A percentile compares a stretch with the other conserved stretches of the same genome.
Evolutionary conservation across 257 asterid species (phyloP).

Genomic region (Capsicum chinense): DNA sequence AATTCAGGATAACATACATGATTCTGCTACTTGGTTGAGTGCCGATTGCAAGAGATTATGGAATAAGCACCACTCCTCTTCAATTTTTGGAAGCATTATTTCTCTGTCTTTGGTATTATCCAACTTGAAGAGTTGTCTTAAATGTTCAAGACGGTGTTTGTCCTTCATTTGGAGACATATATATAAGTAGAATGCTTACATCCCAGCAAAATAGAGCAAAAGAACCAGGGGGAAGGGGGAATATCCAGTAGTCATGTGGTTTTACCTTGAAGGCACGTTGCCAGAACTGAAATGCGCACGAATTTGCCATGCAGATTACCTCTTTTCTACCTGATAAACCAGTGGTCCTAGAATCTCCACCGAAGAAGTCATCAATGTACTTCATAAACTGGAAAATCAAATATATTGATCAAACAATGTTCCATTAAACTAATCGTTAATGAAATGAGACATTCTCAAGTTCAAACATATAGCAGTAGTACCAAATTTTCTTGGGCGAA

Average conservation of each 20-base stretch:
- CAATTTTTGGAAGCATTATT: conserved; percentile 46
- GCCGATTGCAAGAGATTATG: conserved; percentile 86
- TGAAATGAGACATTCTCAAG: conserved; percentile 21
- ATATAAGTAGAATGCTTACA: conserved; percentile 30
- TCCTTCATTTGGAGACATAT: conserved; percentile 58
- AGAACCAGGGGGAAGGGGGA: neutral
- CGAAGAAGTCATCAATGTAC: conserved; percentile 56
- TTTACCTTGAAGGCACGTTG: conserved; percentile 79
- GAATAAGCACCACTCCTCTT: conserved; percentile 89
- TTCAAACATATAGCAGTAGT: conserved; percentile 27
- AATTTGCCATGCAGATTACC: conserved; percentile 63
- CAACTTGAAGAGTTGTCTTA: conserved; percentile 52
- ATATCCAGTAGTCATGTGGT: conserved; percentile 5
- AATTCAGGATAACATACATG: conserved; percentile 56
- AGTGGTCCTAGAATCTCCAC: conserved; percentile 49
- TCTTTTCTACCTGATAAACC: conserved; percentile 76
- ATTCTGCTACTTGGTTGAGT: conserved; percentile 69
- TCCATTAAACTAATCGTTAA: neutral
- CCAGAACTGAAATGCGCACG: conserved; percentile 89
- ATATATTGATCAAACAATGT: conserved; percentile 19
- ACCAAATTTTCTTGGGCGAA: conserved; percentile 83
- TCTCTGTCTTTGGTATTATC: conserved; percentile 45
- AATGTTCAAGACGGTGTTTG: conserved; percentile 59
- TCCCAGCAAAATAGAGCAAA: conserved; percentile 29
- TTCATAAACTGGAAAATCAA: conserved; percentile 52